Conservation (phyloP, 2,329 filamentous ascomycete genomes). For the Tolypocladium ophioglossoides region DNA sequence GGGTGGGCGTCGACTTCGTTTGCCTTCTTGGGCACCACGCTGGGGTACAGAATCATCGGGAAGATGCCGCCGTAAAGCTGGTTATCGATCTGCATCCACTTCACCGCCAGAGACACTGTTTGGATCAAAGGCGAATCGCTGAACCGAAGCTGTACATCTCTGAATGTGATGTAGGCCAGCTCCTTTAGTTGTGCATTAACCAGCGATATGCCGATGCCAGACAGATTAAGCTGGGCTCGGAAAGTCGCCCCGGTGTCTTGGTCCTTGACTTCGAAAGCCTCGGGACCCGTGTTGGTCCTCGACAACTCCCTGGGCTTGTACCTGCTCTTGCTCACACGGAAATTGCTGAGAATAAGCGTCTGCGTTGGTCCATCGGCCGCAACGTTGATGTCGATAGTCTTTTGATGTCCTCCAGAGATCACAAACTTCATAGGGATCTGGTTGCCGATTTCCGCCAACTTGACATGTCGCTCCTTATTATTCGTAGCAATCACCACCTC, state of each 20-base stretch:
- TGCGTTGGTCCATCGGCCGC: conserved; percentile 92
- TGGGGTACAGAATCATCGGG: conserved; percentile 92
- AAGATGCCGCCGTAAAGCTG: conserved; percentile 98
- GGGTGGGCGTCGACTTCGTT: conserved; percentile 95
- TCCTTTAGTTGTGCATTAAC: conserved; percentile 90
- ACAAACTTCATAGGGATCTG: conserved; percentile 87
- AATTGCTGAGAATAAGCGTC: conserved; percentile 88
- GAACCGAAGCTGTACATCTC: conserved; percentile 84
- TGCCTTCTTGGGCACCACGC: conserved; percentile 92
- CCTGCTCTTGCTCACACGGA: conserved; percentile 82
- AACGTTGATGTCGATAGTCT: conserved; percentile 94
- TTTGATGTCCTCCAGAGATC: conserved; percentile 55
- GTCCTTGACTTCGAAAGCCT: conserved; percentile 83
- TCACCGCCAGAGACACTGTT: conserved; percentile 79
- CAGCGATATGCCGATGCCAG: conserved; percentile 84
- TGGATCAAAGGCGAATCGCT: conserved; percentile 91
- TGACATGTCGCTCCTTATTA: conserved; percentile 68
- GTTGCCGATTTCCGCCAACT: conserved; percentile 92
- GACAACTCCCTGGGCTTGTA: conserved; percentile 54
- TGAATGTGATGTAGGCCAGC: conserved; percentile 84
- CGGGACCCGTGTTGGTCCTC: conserved; percentile 36
- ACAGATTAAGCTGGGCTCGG: conserved; percentile 76
- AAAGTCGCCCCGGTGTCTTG: conserved; percentile 82
- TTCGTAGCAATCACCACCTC: conserved; percentile 62
- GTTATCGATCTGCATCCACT: conserved; percentile 99